These are phyloP conservation scores for Acacia pycnantha DNA, from an alignment of 331 rosid species.

Conservation along the genomic window DNA sequence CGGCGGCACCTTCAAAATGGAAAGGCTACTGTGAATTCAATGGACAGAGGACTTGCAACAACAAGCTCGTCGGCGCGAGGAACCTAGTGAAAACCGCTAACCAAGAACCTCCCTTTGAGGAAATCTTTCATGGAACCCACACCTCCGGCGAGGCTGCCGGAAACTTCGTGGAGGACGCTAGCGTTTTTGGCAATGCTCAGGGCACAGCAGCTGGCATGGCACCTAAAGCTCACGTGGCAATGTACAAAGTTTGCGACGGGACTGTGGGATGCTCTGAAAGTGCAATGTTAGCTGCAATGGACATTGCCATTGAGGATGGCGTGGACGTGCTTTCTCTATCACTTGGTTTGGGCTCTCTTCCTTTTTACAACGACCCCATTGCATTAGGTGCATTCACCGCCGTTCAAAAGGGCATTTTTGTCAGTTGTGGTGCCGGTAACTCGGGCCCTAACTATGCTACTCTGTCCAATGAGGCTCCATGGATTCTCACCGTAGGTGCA, in stretches of 20 bases:
- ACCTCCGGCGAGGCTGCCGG: conserved; percentile 70
- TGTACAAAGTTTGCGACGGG: conserved; percentile 52
- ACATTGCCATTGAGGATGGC: conserved; percentile 61
- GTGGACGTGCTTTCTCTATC: conserved; percentile 85
- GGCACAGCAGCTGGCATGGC: conserved; percentile 81
- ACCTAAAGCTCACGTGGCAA: conserved; percentile 66
- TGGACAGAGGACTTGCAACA: conserved; percentile 53
- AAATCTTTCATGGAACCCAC: conserved; percentile 66
- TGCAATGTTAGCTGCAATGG: conserved; percentile 58
- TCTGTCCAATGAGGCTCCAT: conserved; percentile 70
- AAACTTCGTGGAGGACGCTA: conserved; percentile 44
- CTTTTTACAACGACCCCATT: conserved; percentile 44
- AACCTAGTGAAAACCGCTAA: conserved; percentile 38
- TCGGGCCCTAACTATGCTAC: conserved; percentile 43
- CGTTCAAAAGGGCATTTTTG: conserved; percentile 57
- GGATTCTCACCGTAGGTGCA: conserved; percentile 85
- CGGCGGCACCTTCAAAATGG: conserved; percentile 77
- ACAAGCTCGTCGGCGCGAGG: conserved; percentile 53
- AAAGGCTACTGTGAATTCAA: conserved; percentile 69
- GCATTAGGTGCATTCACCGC: conserved; percentile 75
- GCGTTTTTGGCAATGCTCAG: conserved; percentile 47
- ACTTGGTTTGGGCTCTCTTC: conserved; percentile 50
- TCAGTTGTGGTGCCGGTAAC: conserved; percentile 71
- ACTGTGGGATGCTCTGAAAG: conserved; percentile 38
- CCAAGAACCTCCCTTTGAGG: conserved; percentile 51